Conservation (phyloP, 192 early-diverging fungal species). For the Lobulomyces angularis region DNA sequence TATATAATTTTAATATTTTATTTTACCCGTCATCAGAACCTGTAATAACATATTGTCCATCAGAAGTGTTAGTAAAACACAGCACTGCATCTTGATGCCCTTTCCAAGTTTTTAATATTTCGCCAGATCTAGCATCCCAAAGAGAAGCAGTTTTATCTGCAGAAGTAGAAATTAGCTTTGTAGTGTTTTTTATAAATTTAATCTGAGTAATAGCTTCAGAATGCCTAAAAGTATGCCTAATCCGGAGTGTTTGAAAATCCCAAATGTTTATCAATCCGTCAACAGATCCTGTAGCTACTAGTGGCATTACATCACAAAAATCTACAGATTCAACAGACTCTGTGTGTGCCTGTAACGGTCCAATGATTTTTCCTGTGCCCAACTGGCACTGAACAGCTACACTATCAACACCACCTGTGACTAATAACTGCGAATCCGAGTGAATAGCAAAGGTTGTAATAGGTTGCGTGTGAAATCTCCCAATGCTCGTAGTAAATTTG, state of each 20-base stretch:
- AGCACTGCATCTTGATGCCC: conserved; percentile 84
- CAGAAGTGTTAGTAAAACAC: conserved; percentile 62
- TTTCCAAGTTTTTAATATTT: conserved; percentile 52
- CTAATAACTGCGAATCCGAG: conserved; percentile 58
- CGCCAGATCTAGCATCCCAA: conserved; percentile 88
- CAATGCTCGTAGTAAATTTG: conserved; percentile 57
- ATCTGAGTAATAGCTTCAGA: conserved; percentile 73
- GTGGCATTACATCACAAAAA: conserved; percentile 54
- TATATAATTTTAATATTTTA: too few species aligned
- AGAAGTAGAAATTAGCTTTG: conserved; percentile 62
- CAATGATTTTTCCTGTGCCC: conserved; percentile 61
- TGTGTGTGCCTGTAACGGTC: conserved; percentile 65
- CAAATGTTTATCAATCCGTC: conserved; percentile 85
- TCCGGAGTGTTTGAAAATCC: conserved; percentile 73
- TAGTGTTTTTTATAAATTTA: conserved; percentile 55
- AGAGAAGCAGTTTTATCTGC: conserved; percentile 66
- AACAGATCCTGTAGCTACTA: conserved; percentile 75
- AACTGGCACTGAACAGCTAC: conserved; percentile 67
- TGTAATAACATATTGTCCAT: conserved; percentile 60
- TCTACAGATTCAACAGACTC: conserved; percentile 81
- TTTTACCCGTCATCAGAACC: conserved; percentile 83
- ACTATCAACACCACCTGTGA: conserved; percentile 73
- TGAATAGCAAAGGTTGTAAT: conserved; percentile 67
- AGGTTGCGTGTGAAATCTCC: conserved; percentile 69
- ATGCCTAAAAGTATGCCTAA: conserved; percentile 72